These are phyloP conservation scores for Ophiostoma montium DNA, from an alignment of 2,329 filamentous ascomycete genomes.

Conservation along the genomic window DNA sequence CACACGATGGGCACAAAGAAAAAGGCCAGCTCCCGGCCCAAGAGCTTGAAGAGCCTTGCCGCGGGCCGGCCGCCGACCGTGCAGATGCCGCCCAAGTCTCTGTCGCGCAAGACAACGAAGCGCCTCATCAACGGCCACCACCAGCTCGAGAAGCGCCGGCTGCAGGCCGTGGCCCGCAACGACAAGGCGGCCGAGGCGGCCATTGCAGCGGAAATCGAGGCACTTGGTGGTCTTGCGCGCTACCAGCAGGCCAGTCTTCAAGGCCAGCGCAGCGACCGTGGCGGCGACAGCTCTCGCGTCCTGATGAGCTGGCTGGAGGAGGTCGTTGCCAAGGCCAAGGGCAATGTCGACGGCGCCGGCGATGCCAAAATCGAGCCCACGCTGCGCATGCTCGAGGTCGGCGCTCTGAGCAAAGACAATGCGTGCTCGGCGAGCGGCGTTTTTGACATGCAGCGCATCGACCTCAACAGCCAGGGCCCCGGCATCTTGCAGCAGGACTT, in stretches of 20 bases:
- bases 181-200: conserved; percentile 32
- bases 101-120: conserved; percentile 51
- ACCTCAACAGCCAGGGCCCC: conserved; percentile 72
- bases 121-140: conserved; percentile 52
- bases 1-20: conserved; percentile 33
- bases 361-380: not conserved
- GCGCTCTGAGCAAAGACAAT: conserved; percentile 72
- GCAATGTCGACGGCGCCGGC: not conserved
- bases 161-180: conserved; percentile 39
- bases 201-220: conserved; percentile 38
- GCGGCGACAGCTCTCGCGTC: conserved; percentile 51
- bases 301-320: conserved; percentile 47
- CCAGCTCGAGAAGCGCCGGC: conserved; percentile 47
- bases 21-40: conserved; percentile 17
- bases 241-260: conserved; percentile 58
- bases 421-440: conserved; percentile 59
- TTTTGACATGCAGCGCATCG: conserved; percentile 71
- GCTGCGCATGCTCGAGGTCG: conserved; percentile 71
- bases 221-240: conserved; percentile 44
- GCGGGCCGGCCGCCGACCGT: conserved; percentile 42
- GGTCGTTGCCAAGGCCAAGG: conserved; percentile 1
- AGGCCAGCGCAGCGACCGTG: conserved; percentile 50
- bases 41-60: conserved; percentile 28
- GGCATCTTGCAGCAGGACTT: conserved; percentile 85
- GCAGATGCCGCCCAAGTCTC: conserved; percentile 34